Percentiles rank a stretch among this genome's conserved stretches.
These are phyloP conservation scores for Yamadazyma mexicana DNA, from an alignment of 1,139 yeast species.

Conservation along the genomic window DNA sequence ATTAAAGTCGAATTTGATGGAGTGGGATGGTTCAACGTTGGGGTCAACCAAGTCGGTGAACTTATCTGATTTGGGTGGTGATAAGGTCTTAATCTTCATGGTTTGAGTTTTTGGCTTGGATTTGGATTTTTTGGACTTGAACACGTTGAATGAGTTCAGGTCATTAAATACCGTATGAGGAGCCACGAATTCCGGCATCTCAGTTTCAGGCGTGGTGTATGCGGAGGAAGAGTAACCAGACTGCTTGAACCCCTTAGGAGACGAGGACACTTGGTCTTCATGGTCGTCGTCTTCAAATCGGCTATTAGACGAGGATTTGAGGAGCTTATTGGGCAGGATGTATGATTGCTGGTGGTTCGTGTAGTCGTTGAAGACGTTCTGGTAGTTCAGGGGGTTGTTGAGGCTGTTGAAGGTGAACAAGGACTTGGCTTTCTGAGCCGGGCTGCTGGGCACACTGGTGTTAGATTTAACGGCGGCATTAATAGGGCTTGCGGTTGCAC, in stretches of 20 bases:
- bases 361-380: constrained; percentile 32
- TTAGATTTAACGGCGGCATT: not conserved
- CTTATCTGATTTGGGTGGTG: constrained; percentile 19
- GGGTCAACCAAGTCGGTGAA: constrained; percentile 43
- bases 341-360: constrained; percentile 38
- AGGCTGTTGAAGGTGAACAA: constrained; percentile 6
- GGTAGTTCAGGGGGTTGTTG: constrained; percentile 6
- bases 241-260: not conserved
- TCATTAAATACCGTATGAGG: constrained; percentile 1
- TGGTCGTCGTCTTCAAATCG: too few species aligned
- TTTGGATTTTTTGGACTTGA: constrained; percentile 1
- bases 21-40: constrained; percentile 45
- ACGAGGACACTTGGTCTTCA: not conserved
- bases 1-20: constrained; percentile 26
- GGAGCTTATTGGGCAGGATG: constrained; percentile 20
- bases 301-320: constrained; percentile 3
- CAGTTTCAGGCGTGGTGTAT: constrained; percentile 6
- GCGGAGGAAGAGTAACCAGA: not conserved
- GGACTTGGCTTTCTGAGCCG: not conserved
- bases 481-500: not conserved
- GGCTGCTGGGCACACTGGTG: constrained; percentile 1
- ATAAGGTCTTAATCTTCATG: constrained; percentile 37
- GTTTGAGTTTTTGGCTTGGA: constrained; percentile 6
- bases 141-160: constrained; percentile 1
- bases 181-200: not conserved